Conservation (phyloP, 345 rosid genomes). For the Isatis tinctoria region DNA sequence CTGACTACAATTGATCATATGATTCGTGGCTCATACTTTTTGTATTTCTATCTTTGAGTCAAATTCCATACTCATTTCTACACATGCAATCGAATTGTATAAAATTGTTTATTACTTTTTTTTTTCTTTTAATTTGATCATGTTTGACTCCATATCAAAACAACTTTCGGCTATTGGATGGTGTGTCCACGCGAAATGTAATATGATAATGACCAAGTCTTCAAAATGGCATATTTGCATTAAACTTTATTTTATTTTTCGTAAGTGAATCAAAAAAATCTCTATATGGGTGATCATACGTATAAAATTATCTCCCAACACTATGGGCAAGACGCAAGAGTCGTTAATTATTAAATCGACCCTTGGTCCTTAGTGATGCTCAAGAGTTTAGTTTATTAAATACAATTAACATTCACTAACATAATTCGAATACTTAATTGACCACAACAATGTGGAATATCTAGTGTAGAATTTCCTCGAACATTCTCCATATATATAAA, state of each 20-base stretch:
- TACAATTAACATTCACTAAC: conserved; percentile 20
- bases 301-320: conserved; percentile 19
- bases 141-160: conserved; percentile 8
- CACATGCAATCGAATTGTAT: not conserved
- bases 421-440: conserved; percentile 1
- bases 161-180: conserved; percentile 30
- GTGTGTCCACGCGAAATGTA: conserved; percentile 9
- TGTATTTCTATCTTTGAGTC: not conserved
- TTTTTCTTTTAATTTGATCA: not conserved
- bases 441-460: conserved; percentile 16
- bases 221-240: not conserved
- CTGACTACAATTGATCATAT: not conserved
- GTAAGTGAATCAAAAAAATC: not conserved
- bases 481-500: conserved; percentile 14
- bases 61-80: not conserved
- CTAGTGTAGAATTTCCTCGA: conserved; percentile 1
- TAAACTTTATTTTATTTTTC: not conserved
- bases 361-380: conserved; percentile 24
- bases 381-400: conserved; percentile 17
- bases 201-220: not conserved
- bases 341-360: conserved; percentile 8
- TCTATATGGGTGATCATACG: not conserved
- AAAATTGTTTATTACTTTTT: not conserved
- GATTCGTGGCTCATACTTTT: not conserved
- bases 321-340: conserved; percentile 31